A percentile compares a stretch with the other conserved stretches of the same genome.
Conservation (phyloP, 2,329 filamentous ascomycete genomes). For the Chrysosporium queenslandicum region DNA sequence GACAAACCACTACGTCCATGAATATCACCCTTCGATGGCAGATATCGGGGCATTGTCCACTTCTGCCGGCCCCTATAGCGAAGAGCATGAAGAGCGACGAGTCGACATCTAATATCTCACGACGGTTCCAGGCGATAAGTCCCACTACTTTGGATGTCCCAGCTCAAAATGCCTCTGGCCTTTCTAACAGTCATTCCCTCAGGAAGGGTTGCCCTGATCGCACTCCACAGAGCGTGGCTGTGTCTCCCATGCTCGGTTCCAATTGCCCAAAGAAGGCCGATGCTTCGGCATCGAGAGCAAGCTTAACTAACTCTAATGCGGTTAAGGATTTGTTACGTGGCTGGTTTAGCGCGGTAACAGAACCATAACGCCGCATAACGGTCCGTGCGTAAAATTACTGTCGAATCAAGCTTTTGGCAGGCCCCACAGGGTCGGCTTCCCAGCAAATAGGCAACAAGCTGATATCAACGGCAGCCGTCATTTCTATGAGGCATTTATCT, state of each 20-base stretch:
- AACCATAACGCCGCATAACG: constrained; percentile 1
- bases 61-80: neutral
- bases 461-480: neutral
- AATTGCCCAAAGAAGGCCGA: constrained; percentile 8
- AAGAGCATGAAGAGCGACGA: neutral
- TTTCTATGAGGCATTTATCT: constrained; percentile 3
- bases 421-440: neutral
- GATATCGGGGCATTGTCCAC: neutral
- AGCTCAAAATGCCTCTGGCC: neutral
- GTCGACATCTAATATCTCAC: neutral
- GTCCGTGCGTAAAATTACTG: constrained; percentile 10
- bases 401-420: constrained; percentile 6
- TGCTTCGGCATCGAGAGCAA: neutral
- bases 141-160: neutral
- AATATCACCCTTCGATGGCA: neutral
- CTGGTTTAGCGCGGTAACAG: neutral
- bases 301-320: constrained; percentile 7
- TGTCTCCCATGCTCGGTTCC: neutral
- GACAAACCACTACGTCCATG: neutral
- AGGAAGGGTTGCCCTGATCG: neutral
- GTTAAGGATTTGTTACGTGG: constrained; percentile 7
- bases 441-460: constrained; percentile 5
- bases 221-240: neutral
- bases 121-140: neutral
- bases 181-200: neutral